Percentiles rank a stretch among this genome's conserved stretches.
Conservation (phyloP, 225 moss, liverwort and hornwort species). For the Antitrichia curtipendula region DNA sequence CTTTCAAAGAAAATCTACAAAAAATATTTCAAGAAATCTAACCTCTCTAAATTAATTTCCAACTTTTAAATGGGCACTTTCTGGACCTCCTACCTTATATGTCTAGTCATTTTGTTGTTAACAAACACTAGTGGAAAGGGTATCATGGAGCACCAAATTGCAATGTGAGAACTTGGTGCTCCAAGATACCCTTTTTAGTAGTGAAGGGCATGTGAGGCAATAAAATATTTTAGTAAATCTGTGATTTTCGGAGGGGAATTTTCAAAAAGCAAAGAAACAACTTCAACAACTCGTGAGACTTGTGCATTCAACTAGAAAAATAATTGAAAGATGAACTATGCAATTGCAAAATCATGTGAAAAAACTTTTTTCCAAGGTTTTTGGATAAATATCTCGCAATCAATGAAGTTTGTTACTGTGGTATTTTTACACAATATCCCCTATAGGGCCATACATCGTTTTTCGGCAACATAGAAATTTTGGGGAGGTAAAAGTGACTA, state of each 20-base stretch:
- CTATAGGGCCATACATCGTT: too few species aligned
- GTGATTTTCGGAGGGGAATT: too few species aligned
- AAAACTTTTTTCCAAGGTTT: background rate
- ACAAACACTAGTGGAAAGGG: too few species aligned
- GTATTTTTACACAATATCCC: background rate
- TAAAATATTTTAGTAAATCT: too few species aligned
- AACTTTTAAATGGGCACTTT: too few species aligned
- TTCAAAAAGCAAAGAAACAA: background rate
- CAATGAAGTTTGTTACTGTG: background rate
- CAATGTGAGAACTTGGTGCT: too few species aligned
- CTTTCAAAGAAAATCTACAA: background rate
- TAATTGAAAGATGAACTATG: background rate
- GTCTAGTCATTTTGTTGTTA: too few species aligned
- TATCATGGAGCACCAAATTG: too few species aligned
- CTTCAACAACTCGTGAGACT: background rate
- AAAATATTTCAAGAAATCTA: background rate
- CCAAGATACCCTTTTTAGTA: rapidly evolving
- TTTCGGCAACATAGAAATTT: too few species aligned
- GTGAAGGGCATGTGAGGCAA: too few species aligned
- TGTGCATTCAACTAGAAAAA: rapidly evolving
- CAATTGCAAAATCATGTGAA: background rate
- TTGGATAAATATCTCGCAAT: background rate
- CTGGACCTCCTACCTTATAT: too few species aligned
- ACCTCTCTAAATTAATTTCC: background rate
- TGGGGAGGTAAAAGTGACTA: too few species aligned